Evolutionary conservation across 1,284 basidiomycete genomes (phyloP).

Genomic region (Marasmius sp.): DNA sequence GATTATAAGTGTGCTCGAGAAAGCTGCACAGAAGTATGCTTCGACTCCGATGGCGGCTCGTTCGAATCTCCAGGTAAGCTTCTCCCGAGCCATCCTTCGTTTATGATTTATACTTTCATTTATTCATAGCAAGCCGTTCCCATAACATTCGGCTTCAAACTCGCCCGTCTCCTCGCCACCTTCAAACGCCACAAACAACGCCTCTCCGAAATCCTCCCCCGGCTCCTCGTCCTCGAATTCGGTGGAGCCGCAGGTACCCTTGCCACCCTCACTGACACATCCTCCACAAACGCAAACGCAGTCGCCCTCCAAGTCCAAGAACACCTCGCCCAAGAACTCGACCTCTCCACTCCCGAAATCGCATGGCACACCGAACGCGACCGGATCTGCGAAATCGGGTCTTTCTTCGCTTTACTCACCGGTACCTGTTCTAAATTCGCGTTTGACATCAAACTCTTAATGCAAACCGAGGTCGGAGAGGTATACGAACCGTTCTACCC

Average conservation of each 20-base stretch:
- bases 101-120: background rate
- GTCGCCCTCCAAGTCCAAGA: conserved; percentile 37
- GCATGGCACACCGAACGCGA: conserved; percentile 48
- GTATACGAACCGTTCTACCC: conserved; percentile 40
- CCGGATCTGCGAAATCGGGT: conserved; percentile 39
- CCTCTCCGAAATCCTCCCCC: conserved; percentile 32
- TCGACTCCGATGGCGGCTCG: conserved; percentile 43
- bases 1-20: conserved; percentile 28
- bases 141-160: conserved; percentile 45
- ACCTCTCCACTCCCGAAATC: conserved; percentile 36
- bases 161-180: conserved; percentile 40
- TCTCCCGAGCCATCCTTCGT: background rate
- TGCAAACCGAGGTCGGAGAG: conserved; percentile 45
- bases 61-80: conserved; percentile 36
- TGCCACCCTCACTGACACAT: conserved; percentile 33
- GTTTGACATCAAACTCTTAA: conserved; percentile 42
- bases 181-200: conserved; percentile 38
- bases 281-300: conserved; percentile 25
- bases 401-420: conserved; percentile 39
- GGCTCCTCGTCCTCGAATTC: conserved; percentile 40
- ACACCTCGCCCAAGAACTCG: conserved; percentile 31
- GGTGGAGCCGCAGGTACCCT: conserved; percentile 44
- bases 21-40: conserved; percentile 28
- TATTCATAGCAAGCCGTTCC: conserved; percentile 36
- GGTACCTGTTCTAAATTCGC: conserved; percentile 44